phyloP scores from a whole-genome alignment of 257 asterid species.

The Jacaranda mimosifolia region DNA sequence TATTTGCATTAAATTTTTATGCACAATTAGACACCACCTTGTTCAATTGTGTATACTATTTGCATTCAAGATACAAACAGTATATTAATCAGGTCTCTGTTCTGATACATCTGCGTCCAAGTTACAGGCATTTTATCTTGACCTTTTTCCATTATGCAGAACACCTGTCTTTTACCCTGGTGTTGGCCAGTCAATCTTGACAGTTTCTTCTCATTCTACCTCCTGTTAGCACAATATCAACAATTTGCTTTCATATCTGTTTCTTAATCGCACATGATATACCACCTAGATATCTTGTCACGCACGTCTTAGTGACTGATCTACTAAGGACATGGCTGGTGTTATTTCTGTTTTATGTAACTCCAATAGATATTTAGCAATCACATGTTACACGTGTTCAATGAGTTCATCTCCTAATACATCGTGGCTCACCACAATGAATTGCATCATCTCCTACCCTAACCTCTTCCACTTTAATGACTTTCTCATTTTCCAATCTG shows the following conservation, averaged over 20 bases:
- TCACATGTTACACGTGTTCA: background rate
- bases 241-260: background rate
- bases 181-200: background rate
- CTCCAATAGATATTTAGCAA: background rate
- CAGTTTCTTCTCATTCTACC: background rate
- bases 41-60: too few species aligned
- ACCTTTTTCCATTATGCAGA: background rate
- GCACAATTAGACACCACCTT: too few species aligned
- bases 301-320: background rate
- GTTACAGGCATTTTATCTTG: background rate
- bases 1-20: too few species aligned
- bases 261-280: background rate
- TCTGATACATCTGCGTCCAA: background rate
- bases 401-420: background rate
- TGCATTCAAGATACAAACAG: background rate
- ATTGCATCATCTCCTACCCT: background rate
- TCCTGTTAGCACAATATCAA: background rate
- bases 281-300: background rate
- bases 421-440: background rate
- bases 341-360: slow-evolving; percentile 5
- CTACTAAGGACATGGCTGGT: slow-evolving; percentile 8
- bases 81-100: background rate
- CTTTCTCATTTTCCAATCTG: background rate
- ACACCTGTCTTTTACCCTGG: background rate
- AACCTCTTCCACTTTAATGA: background rate